Conservation (phyloP, 1,139 yeast genomes). For the Geotrichum europaeum region DNA sequence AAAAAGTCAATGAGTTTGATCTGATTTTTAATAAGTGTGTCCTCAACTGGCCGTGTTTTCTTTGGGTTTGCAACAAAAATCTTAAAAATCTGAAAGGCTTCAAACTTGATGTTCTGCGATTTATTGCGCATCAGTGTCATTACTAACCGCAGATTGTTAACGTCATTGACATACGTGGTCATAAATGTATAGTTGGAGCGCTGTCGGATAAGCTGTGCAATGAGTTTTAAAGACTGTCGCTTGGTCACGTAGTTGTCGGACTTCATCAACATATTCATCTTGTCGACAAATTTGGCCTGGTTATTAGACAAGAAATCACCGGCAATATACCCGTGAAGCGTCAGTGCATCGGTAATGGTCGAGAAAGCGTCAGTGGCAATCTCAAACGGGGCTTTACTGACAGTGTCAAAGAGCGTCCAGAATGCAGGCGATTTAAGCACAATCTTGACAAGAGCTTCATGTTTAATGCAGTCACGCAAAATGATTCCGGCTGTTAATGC, state of each 20-base stretch:
- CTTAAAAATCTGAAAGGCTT: conserved; percentile 89
- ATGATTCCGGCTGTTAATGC: conserved; percentile 75
- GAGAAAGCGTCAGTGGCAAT: conserved; percentile 46
- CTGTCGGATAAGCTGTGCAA: conserved; percentile 69
- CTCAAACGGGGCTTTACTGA: conserved; percentile 19
- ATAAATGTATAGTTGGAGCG: conserved; percentile 68
- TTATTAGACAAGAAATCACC: conserved; percentile 55
- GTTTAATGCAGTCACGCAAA: conserved; percentile 77
- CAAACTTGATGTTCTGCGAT: conserved; percentile 81
- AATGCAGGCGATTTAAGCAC: conserved; percentile 52
- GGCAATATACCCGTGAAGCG: conserved; percentile 53
- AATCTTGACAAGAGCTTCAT: conserved; percentile 61
- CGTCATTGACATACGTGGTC: conserved; percentile 70
- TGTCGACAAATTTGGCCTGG: conserved; percentile 46
- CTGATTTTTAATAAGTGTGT: conserved; percentile 76
- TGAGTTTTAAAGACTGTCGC: conserved; percentile 77
- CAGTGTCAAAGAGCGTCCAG: conserved; percentile 83
- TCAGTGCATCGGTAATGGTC: conserved; percentile 57
- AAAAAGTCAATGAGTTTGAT: conserved; percentile 68
- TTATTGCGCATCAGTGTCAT: conserved; percentile 85
- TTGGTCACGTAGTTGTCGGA: conserved; percentile 85
- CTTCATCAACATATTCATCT: conserved; percentile 63
- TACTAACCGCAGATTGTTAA: conserved; percentile 73
- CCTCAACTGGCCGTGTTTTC: conserved; percentile 71
- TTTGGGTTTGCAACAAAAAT: conserved; percentile 91